Percentiles rank a stretch among this genome's conserved stretches.
Conservation (phyloP, 1,139 yeast species). For the Debaryomyces fabryi region DNA sequence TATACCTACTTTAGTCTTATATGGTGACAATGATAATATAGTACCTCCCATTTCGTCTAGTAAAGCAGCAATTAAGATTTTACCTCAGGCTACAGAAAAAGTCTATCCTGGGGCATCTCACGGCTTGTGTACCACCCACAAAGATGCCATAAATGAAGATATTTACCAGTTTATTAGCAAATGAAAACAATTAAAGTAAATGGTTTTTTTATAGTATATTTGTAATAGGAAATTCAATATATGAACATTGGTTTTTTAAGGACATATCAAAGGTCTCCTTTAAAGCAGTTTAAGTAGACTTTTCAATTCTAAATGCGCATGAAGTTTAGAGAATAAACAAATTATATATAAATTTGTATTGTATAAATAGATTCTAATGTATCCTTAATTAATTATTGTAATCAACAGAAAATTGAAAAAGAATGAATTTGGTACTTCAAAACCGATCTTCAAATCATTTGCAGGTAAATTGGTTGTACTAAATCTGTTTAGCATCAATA, state of each 20-base stretch:
- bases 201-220: not conserved
- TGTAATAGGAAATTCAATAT: too few species aligned
- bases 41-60: not conserved
- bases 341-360: too few species aligned
- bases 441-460: not conserved
- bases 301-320: too few species aligned
- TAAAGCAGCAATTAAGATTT: not conserved
- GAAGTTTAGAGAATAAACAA: too few species aligned
- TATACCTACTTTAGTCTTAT: not conserved
- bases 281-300: too few species aligned
- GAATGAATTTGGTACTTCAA: too few species aligned
- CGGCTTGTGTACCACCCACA: not conserved
- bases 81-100: not conserved
- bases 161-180: not conserved
- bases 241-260: too few species aligned
- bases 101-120: not conserved
- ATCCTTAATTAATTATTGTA: too few species aligned
- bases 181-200: not conserved
- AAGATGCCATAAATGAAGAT: not conserved
- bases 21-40: not conserved
- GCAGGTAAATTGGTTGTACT: not conserved
- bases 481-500: slow-evolving; percentile 8
- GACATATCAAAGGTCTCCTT: too few species aligned
- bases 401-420: too few species aligned
- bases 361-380: too few species aligned